Base-by-base conservation (phyloP, 768 basidiomycete species). In the Rhodotorula kratochvilovae region DNA sequence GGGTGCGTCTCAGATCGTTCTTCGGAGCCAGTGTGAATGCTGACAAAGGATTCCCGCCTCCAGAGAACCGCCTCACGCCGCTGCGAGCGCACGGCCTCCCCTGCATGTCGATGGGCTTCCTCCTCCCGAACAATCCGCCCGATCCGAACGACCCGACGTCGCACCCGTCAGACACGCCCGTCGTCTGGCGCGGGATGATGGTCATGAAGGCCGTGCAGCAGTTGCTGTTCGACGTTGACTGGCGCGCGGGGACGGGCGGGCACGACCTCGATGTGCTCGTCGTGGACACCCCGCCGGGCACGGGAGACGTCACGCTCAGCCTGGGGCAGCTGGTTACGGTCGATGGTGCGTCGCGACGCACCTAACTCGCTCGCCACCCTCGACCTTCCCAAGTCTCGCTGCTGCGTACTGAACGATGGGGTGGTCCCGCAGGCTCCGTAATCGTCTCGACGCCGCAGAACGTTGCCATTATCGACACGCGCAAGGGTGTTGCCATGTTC, bases 151-250 rank as follows among this genome's bases (percentile, higher is more conserved):
- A 56, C 39, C 2, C 54, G 63, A 33, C 46, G 13, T 25, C 31
- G 33, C 19, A 25, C 6, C 53, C 42, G 4, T n/a, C 60, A 16
- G 91, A 94, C 78, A 87, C 87, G 0, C 88, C 93, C 0, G 85
- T 97, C 43, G 91, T 95, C 42, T 99, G 95, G 95, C 85, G 95
- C 35, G 95, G 95, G 5, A 85, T 96, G 31, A 98, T 97, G 95
- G 95, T 97, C 2, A 93, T 95, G 81, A 97, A 97, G 78, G 93
- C 94, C 35, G 92, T 94, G 0, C 94, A 97, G 79, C 94, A 97
- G 79, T 84, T 98, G 0, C 84, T 97, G 2, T 97, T 99, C 77
- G 92, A 97, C 74, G 92, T 96, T 11, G 94, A 97, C 79, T 97
- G 95, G 94, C 79, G 85, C 46, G 80, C 71, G 5, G 71, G 73